Evolutionary conservation across 306 rosid species (phyloP).

Genomic region (barrel medic (Medicago truncatula)): MtrunA17r5.0-ANR NC_053046.1:12536501-12537000

Average conservation of each 20-base stretch:
- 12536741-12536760: not conserved
- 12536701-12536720: conserved; percentile 14
- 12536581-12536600: too few relatives aligned
- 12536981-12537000: conserved; percentile 11
- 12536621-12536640: conserved; percentile 9
- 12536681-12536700: not conserved
- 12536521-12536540: too few relatives aligned
- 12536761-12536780: not conserved
- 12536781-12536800: not conserved
- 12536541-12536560: too few relatives aligned
- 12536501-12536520: too few relatives aligned
- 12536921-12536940: conserved; percentile 14
- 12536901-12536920: not conserved
- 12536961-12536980: conserved; percentile 20
- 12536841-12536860: not conserved
- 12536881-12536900: not conserved
- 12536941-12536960: conserved; percentile 36
- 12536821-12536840: not conserved
- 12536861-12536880: not conserved
- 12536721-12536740: conserved; percentile 1
- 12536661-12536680: not conserved
- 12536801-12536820: not conserved
- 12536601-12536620: too few relatives aligned
- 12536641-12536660: not conserved
- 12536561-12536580: too few relatives aligned